A percentile compares a stretch with the other conserved stretches of the same genome.
phyloP scores from a whole-genome alignment of 2,329 filamentous ascomycete species.

The Chalara sp. region DNA sequence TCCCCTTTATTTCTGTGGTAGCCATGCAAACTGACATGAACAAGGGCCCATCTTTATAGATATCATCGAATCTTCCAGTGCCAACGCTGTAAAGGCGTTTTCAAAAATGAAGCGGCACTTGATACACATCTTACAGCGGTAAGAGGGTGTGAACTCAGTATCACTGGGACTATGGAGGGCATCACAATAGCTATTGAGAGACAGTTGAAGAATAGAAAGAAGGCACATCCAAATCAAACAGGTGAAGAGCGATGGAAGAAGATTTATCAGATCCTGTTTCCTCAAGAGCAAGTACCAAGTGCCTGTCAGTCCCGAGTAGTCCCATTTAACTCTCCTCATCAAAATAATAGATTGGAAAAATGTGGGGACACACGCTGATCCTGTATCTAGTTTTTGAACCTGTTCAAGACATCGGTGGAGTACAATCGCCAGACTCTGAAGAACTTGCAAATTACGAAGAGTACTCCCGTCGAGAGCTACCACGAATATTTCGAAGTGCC shows the following conservation, averaged over 20 bases:
- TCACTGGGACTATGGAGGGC: neutral
- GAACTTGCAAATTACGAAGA: constrained; percentile 2
- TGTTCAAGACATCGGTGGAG: constrained; percentile 1
- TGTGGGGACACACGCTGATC: neutral
- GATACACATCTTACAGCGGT: neutral
- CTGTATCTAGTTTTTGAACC: neutral
- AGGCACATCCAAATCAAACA: neutral
- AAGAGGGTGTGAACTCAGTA: neutral
- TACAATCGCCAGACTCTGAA: neutral
- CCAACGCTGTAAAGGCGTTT: neutral
- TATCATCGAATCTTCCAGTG: neutral
- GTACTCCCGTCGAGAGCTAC: constrained; percentile 5
- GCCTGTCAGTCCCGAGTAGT: constrained; percentile 5
- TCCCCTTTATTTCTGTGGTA: neutral
- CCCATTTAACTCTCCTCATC: neutral
- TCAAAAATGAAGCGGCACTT: neutral
- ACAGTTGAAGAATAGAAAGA: neutral
- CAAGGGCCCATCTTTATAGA: neutral
- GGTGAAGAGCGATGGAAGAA: constrained; percentile 6
- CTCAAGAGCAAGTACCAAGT: constrained; percentile 1
- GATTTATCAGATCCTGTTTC: constrained; percentile 7
- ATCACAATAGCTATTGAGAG: neutral
- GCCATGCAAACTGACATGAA: neutral
- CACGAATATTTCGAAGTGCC: constrained; percentile 1
- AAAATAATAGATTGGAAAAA: neutral